Conservation (phyloP, 208 protist species). For the Borovskyia barvae region DNA sequence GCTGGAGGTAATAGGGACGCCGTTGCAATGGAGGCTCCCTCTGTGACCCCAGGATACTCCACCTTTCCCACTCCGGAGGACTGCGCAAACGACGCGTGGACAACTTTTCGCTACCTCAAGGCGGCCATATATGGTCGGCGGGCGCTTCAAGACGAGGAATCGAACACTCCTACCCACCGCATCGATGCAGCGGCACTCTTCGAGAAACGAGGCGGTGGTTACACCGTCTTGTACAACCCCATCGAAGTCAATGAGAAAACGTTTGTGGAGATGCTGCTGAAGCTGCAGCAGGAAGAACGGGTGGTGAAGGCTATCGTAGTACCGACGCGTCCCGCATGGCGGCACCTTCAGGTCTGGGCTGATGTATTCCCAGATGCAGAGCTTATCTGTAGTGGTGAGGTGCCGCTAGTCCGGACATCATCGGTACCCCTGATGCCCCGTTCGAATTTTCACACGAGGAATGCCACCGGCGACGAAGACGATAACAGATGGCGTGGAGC, state of each 20-base stretch:
- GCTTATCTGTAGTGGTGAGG: constrained; percentile 38
- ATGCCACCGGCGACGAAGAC: not conserved
- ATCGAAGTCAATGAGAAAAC: constrained; percentile 64
- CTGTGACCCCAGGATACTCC: constrained; percentile 16
- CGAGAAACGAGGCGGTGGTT: constrained; percentile 37
- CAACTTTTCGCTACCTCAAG: constrained; percentile 31
- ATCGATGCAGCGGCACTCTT: constrained; percentile 21
- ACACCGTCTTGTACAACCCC: constrained; percentile 86
- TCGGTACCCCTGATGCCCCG: not conserved
- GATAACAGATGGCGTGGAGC: no score
- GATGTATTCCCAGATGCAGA: constrained; percentile 79
- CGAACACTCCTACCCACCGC: not conserved
- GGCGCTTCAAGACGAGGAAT: constrained; percentile 11
- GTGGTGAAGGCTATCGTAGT: constrained; percentile 79
- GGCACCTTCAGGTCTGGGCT: constrained; percentile 62
- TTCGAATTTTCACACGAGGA: not conserved
- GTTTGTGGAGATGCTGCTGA: constrained; percentile 46
- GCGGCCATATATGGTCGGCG: constrained; percentile 19
- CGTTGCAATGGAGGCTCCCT: not conserved
- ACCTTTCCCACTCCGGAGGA: constrained; percentile 40
- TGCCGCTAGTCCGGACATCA: constrained; percentile 4
- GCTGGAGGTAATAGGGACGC: not conserved
- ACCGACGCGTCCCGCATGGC: constrained; percentile 66
- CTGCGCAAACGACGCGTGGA: constrained; percentile 20
- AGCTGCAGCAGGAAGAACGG: constrained; percentile 59